Conservation (phyloP, 306 rosid species). For the Heteromeles arbutifolia region DNA sequence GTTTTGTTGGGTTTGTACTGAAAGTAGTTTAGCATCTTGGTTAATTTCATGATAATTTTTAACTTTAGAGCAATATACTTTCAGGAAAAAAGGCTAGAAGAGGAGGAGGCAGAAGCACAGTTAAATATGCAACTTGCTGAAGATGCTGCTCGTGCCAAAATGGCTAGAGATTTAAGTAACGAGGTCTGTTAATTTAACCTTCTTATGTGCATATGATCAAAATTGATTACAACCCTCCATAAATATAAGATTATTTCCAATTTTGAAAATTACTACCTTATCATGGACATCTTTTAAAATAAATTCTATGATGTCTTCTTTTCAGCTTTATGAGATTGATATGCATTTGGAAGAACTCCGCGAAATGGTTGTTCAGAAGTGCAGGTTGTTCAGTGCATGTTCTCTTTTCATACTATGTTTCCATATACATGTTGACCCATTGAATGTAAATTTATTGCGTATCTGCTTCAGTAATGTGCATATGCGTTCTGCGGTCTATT, state of each 20-base stretch:
- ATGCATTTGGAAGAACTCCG: constrained; percentile 67
- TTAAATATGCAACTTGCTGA: constrained; percentile 70
- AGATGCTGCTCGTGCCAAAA: constrained; percentile 74
- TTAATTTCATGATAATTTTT: background rate
- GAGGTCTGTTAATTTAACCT: constrained; percentile 45
- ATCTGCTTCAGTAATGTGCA: background rate
- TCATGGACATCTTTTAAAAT: background rate
- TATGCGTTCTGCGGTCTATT: background rate
- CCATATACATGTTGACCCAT: background rate
- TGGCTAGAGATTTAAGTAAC: constrained; percentile 67
- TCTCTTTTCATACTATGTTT: background rate
- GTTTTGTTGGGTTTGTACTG: background rate
- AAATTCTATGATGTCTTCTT: constrained; percentile 23
- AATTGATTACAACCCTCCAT: background rate
- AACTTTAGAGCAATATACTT: constrained; percentile 20
- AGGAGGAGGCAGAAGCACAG: constrained; percentile 73
- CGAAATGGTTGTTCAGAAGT: constrained; percentile 65
- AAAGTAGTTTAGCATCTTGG: background rate
- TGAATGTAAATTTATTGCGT: background rate
- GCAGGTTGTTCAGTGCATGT: constrained; percentile 51
- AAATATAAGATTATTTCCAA: background rate
- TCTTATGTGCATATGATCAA: constrained; percentile 8
- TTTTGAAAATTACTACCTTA: background rate
- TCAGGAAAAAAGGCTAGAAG: constrained; percentile 77
- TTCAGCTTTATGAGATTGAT: constrained; percentile 71